phyloP scores from a whole-genome alignment of 306 rosid genomes.

The Herpetospermum pedunculosum region DNA sequence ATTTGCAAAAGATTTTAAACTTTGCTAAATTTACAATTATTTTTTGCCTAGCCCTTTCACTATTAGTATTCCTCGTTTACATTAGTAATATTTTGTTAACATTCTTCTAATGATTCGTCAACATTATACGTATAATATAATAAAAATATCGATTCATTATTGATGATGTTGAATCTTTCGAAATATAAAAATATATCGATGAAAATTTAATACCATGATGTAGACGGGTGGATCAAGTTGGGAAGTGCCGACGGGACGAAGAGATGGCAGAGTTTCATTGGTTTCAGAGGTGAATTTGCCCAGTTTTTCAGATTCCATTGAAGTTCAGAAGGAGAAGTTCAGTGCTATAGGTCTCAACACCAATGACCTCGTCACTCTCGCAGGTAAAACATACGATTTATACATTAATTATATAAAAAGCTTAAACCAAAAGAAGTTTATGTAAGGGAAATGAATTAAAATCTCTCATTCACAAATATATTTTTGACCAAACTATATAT shows the following conservation, averaged over 20 bases:
- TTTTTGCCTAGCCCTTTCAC: too few species aligned
- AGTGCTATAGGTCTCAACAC: not conserved
- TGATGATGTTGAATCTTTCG: too few species aligned
- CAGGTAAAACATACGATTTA: not conserved
- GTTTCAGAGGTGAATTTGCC: not conserved
- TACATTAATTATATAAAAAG: not conserved
- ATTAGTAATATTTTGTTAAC: too few species aligned
- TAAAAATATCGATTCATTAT: too few species aligned
- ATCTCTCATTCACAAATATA: not conserved
- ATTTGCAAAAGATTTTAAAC: too few species aligned
- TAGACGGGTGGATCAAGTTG: constrained; percentile 1
- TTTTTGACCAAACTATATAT: not conserved
- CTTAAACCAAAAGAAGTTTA: not conserved
- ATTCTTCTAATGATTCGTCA: too few species aligned
- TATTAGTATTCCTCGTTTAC: too few species aligned
- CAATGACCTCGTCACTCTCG: not conserved
- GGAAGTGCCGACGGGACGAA: constrained; percentile 9
- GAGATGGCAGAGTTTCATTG: constrained; percentile 7
- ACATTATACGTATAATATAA: not conserved
- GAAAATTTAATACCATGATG: not conserved
- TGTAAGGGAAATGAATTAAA: too few species aligned
- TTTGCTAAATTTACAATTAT: too few species aligned
- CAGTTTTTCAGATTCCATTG: not conserved
- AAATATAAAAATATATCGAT: not conserved
- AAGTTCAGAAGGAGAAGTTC: not conserved